These are phyloP conservation scores for Fusarium tricinctum DNA, from an alignment of 2,329 filamentous ascomycete genomes.

Conservation along the genomic window DNA sequence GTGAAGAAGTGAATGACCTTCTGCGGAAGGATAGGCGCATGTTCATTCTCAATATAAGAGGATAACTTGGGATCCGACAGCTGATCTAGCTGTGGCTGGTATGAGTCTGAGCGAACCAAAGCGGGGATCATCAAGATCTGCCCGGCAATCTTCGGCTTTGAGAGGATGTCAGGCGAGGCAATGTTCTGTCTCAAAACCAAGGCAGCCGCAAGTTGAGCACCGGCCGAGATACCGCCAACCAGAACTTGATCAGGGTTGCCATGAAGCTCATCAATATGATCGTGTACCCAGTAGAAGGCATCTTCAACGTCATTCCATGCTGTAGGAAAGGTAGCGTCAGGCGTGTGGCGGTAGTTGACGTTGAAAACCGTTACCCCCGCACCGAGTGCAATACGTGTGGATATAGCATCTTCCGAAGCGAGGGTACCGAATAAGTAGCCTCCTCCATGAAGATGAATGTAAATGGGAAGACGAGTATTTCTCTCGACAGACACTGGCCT, in stretches of 20 bases:
- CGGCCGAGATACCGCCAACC: conserved; percentile 64
- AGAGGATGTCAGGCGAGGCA: conserved; percentile 30
- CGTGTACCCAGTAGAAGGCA: conserved; percentile 66
- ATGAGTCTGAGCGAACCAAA: conserved; percentile 48
- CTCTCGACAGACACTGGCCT: conserved; percentile 6
- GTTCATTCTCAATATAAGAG: conserved; percentile 59
- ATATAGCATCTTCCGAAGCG: conserved; percentile 65
- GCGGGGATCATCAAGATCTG: conserved; percentile 66
- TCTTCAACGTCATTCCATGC: conserved; percentile 68
- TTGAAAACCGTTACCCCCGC: conserved; percentile 63
- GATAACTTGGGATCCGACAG: conserved; percentile 56
- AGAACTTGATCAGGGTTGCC: conserved; percentile 51
- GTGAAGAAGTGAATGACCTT: conserved; percentile 43
- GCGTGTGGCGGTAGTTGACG: conserved; percentile 72
- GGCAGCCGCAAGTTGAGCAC: conserved; percentile 58
- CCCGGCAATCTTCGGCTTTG: conserved; percentile 57
- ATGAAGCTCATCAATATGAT: conserved; percentile 24
- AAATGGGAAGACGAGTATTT: conserved; percentile 62
- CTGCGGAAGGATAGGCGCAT: conserved; percentile 65
- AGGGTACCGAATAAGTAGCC: conserved; percentile 69
- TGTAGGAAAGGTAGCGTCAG: conserved; percentile 65
- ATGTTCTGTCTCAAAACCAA: conserved; percentile 57
- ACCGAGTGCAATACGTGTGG: conserved; percentile 61
- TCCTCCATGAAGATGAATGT: conserved; percentile 67
- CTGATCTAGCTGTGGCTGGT: conserved; percentile 50